Evolutionary conservation across 768 basidiomycete species (phyloP).

Genomic region (Porphyrellus cyaneotinctus): DNA sequence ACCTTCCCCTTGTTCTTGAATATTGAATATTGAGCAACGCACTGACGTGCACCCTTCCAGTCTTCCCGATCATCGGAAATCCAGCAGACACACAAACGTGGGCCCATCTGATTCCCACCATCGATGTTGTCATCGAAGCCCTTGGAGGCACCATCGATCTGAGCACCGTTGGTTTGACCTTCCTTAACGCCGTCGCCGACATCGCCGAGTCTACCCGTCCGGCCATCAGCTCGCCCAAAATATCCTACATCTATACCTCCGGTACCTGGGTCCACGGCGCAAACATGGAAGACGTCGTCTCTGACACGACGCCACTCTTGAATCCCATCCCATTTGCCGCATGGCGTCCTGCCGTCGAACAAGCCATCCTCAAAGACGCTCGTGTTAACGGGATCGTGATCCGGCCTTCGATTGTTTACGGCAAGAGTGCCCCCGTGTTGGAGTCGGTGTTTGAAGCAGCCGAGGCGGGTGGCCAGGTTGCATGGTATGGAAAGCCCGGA

Average conservation of each 20-base stretch:
- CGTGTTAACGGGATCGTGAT: slow-evolving; percentile 34
- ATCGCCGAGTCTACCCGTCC: slow-evolving; percentile 17
- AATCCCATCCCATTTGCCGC: slow-evolving; percentile 13
- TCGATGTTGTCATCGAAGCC: slow-evolving; percentile 23
- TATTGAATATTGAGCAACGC: no score
- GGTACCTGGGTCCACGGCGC: slow-evolving; percentile 31
- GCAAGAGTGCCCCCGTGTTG: slow-evolving; percentile 23
- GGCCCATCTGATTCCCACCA: slow-evolving; percentile 14
- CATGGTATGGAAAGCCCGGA: slow-evolving; percentile 23
- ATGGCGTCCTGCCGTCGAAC: slow-evolving; percentile 22
- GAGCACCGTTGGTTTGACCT: slow-evolving; percentile 11
- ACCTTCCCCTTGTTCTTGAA: no score
- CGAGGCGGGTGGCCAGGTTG: slow-evolving; percentile 14
- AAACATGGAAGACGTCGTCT: slow-evolving; percentile 10
- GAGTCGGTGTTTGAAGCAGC: slow-evolving; percentile 24
- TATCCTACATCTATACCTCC: slow-evolving; percentile 32
- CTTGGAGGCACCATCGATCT: slow-evolving; percentile 13
- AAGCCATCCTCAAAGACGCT: slow-evolving; percentile 7
- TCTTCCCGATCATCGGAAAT: slow-evolving; percentile 27
- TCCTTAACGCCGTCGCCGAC: slow-evolving; percentile 16
- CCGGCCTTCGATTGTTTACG: slow-evolving; percentile 31
- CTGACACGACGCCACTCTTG: slow-evolving; percentile 19
- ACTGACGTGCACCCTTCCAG: neutral
- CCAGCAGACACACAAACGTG: slow-evolving; percentile 12
- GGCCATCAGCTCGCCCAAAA: slow-evolving; percentile 17